Percentiles rank a stretch among this genome's conserved stretches.
phyloP scores from a whole-genome alignment of 2,329 filamentous ascomycete species.

The Claviceps purpurea region DNA sequence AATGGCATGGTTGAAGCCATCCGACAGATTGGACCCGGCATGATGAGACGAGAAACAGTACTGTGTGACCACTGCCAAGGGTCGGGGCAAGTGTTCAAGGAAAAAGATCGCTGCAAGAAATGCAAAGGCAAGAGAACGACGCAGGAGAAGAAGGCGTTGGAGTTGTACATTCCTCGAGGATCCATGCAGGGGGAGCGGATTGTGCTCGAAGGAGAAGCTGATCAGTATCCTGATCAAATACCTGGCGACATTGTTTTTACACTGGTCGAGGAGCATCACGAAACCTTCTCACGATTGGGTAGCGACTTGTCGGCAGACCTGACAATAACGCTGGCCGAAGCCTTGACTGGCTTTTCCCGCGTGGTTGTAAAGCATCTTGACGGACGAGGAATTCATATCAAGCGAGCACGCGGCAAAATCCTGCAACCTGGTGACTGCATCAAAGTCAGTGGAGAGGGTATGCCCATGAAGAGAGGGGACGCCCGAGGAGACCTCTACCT shows the following conservation, averaged over 20 bases:
- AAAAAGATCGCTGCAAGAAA: conserved; percentile 97
- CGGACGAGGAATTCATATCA: conserved; percentile 74
- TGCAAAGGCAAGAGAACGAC: conserved; percentile 87
- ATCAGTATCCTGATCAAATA: conserved; percentile 77
- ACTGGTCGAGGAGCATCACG: conserved; percentile 68
- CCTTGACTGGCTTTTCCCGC: conserved; percentile 77
- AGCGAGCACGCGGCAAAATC: conserved; percentile 68
- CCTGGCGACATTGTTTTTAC: conserved; percentile 91
- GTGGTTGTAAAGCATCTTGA: conserved; percentile 88
- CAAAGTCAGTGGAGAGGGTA: conserved; percentile 79
- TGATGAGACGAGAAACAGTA: conserved; percentile 69
- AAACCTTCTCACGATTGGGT: conserved; percentile 69
- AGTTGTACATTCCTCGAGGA: conserved; percentile 89
- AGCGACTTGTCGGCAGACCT: conserved; percentile 74
- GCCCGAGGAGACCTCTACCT: conserved; percentile 77
- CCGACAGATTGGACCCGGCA: conserved; percentile 71
- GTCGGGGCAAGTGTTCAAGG: conserved; percentile 75
- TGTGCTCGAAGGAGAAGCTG: conserved; percentile 81
- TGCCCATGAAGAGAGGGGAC: conserved; percentile 84
- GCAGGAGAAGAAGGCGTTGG: conserved; percentile 83
- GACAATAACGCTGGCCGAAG: conserved; percentile 68
- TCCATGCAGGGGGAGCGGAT: conserved; percentile 81
- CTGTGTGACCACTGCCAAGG: conserved; percentile 75
- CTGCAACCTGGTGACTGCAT: conserved; percentile 73
- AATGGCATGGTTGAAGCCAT: conserved; percentile 64